Evolutionary conservation across 1,284 basidiomycete genomes (phyloP), one percentile per base, ranked within the genome.

Genomic region (Moniliella sp.): DNA sequence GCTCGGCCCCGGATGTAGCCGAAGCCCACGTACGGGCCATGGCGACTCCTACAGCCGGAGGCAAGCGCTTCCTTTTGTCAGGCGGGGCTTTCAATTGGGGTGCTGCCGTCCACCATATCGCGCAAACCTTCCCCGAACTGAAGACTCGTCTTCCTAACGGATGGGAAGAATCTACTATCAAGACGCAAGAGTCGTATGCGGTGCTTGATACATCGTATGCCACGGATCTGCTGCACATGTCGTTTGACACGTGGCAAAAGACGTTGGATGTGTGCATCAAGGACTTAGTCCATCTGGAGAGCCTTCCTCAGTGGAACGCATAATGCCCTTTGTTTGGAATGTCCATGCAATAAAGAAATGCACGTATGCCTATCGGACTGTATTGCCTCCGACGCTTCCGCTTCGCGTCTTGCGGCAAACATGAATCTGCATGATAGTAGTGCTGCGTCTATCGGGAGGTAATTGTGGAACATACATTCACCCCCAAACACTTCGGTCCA

Each of bases 1-100:
- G 61, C 36, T 49, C 43, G 27, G 57, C 48, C 5, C 31, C 42
- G 3, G 45, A 55, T 21, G 35, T 50, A 9, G 60, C 47, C 0
- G 31, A 45, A 15, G 61, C 60, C 0, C 61, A 62, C 28, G 45
- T 58, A 0, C 43, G 31, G 1, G 47, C 46, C 4, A 29, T 52
- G 11, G 47, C 51, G 13, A 34, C 39, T 17, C 30, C 34, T 1
- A 28, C 37, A 7, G 51, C 39, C 11, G 45, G 40, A 33, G 42
- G 42, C 4, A 31, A 43, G 15, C 40, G 51, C 14, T 50, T 39
- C 28, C 33, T 55, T 15, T 31, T 50, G 12, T 45, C 39, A 26
- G 51, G 49, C 7, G 49, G 46, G 13, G 38, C 40, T 15, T 48
- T 48, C 29, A 50, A 40, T 12, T 52, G 46, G 46, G 40, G 39